Base-by-base conservation (phyloP, 345 rosid genomes). In the Abelmoschus esculentus region DNA sequence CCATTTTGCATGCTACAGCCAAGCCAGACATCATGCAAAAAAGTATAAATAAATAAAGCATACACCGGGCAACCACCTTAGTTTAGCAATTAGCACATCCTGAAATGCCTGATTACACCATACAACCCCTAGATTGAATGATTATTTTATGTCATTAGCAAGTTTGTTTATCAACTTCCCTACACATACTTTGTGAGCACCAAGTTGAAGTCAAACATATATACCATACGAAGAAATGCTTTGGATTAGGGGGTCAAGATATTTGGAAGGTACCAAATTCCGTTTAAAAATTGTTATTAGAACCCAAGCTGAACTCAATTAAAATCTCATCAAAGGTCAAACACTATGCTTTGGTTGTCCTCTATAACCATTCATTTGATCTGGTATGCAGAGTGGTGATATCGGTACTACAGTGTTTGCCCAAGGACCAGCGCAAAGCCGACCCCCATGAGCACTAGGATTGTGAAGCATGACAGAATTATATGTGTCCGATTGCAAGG, bases 271-370 rank as follows among this genome's bases (percentile, higher is more conserved):
- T 14, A 46, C 34, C 44, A 62, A 61, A 18, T 64, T 64, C 17
- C 34, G 22, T 22, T 26, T 44, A 44, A 14, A 46, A 13, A 1
- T 40, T 26, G 28, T 54, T 54, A 22, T 7, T 8, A 5, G 47
- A 66, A 14, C 22, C 69, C 69, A 42, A 66, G 32, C 46, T 28
- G 56, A 26, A 66, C 22, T 65, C 19, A 46, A 13, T 63, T 18
- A 63, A 3, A 65, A 46, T 14, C 32, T 26, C 69, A 65, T 65
- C 54, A 49, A 64, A 64, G 29, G 22, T 47, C 56, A 49, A n/a
- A 49, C 14, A 14, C 15, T 46, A 28, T 26, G 15, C 36, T 46
- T 61, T 28, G 5, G 19, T 66, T 66, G 56, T 3, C 36, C 22
- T 12, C 32, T 22, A 26, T 64, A 42, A 64, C 52, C 29, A 14